Evolutionary conservation across 176 grass and related monocot species (phyloP).

Genomic region (Dactylis glomerata): DNA sequence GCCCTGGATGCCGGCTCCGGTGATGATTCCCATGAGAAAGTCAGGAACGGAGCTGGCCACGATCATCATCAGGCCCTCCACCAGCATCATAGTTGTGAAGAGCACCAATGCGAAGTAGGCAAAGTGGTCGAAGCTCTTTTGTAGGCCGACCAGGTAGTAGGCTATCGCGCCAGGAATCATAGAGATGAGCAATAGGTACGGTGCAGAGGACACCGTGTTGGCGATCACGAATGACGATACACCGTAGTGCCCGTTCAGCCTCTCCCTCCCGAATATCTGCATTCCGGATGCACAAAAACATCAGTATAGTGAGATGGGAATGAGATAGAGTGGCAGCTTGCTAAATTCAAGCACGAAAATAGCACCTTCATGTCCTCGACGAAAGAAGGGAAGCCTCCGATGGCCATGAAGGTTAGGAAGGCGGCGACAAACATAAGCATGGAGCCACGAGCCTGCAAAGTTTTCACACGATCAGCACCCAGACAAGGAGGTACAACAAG

Average conservation of each 20-base stretch:
- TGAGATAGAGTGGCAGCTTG: neutral
- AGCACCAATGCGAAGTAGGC: slow-evolving; percentile 72
- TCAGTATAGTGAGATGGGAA: too few species aligned
- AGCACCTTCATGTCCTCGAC: slow-evolving; percentile 97
- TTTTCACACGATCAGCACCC: neutral
- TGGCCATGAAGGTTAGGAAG: slow-evolving; percentile 97
- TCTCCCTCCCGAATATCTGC: slow-evolving; percentile 75
- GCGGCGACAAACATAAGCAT: slow-evolving; percentile 82
- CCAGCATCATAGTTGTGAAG: slow-evolving; percentile 78
- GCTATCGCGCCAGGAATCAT: slow-evolving; percentile 66
- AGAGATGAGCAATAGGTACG: slow-evolving; percentile 78
- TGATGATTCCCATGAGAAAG: slow-evolving; percentile 98
- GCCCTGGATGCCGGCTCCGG: slow-evolving; percentile 81
- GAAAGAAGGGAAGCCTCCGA: slow-evolving; percentile 94
- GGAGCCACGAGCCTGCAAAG: slow-evolving; percentile 68
- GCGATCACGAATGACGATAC: slow-evolving; percentile 69
- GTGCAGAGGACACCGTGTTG: slow-evolving; percentile 70
- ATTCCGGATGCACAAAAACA: neutral
- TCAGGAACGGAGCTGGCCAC: slow-evolving; percentile 76
- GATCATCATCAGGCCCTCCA: slow-evolving; percentile 92
- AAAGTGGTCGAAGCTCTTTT: slow-evolving; percentile 68
- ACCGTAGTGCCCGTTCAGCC: slow-evolving; percentile 96
- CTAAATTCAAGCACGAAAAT: neutral
- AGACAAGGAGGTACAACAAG: too few species aligned
- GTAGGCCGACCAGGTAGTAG: slow-evolving; percentile 70